These are phyloP conservation scores for Pichia ethanolica DNA, from an alignment of 805 yeast species.

Conservation along the genomic window DNA sequence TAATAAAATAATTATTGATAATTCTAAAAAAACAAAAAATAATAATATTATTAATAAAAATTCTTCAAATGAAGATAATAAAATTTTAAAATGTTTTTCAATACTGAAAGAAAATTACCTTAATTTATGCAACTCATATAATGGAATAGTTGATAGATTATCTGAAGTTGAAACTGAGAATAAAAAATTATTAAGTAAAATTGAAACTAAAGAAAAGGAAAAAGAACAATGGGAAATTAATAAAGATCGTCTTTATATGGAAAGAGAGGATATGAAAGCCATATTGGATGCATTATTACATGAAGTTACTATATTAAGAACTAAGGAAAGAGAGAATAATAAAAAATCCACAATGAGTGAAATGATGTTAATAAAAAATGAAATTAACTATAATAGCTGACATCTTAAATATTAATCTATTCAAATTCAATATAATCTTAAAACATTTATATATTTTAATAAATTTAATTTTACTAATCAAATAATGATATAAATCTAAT, in stretches of 20 bases:
- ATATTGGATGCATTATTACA: conserved; percentile 18
- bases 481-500: background rate
- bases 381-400: background rate
- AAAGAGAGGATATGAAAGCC: conserved; percentile 22
- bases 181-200: background rate
- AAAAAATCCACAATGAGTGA: background rate
- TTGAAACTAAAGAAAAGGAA: conserved; percentile 15
- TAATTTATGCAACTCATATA: conserved; percentile 18
- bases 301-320: conserved; percentile 15
- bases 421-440: too few species aligned
- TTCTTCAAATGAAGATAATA: conserved; percentile 10
- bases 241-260: conserved; percentile 14
- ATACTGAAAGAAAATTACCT: conserved; percentile 19
- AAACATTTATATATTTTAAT: too few species aligned
- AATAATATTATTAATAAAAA: background rate
- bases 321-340: conserved; percentile 9
- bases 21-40: background rate
- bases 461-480: background rate
- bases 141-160: conserved; percentile 12
- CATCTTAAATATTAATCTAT: too few species aligned
- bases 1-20: background rate
- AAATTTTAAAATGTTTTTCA: conserved; percentile 19
- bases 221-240: conserved; percentile 12
- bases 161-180: conserved; percentile 1
- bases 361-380: conserved; percentile 1